Conservation (phyloP, 257 asterid species). For the Eustoma russellianum region DNA sequence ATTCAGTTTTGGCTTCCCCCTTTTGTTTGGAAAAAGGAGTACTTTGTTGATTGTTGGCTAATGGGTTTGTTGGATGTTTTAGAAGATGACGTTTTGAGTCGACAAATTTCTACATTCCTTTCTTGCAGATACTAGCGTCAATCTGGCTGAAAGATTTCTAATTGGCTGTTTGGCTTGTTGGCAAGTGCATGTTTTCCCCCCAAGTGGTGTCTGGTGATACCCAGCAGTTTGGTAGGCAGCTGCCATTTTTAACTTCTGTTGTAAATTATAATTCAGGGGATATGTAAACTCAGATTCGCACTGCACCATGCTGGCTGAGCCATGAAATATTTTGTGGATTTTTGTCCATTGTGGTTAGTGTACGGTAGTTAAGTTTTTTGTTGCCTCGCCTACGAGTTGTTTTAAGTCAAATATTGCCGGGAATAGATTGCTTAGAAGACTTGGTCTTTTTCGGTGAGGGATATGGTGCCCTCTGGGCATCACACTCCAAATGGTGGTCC, state of each 20-base stretch:
- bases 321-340: slow-evolving; percentile 1
- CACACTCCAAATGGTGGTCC: slow-evolving; percentile 57
- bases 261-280: slow-evolving; percentile 11
- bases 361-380: slow-evolving; percentile 13
- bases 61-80: background rate
- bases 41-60: background rate
- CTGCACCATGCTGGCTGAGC: background rate
- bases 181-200: slow-evolving; percentile 7
- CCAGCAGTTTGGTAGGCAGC: background rate
- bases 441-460: slow-evolving; percentile 6
- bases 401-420: background rate
- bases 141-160: slow-evolving; percentile 12
- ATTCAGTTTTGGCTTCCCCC: background rate
- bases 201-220: slow-evolving; percentile 5
- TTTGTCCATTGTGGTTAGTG: slow-evolving; percentile 15
- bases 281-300: slow-evolving; percentile 7
- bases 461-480: slow-evolving; percentile 59
- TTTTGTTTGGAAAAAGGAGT: background rate
- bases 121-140: slow-evolving; percentile 15
- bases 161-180: slow-evolving; percentile 15
- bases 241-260: slow-evolving; percentile 5
- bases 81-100: background rate
- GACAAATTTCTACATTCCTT: background rate
- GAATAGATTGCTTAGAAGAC: too few species aligned
- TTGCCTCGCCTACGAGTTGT: slow-evolving; percentile 9